Percentiles rank a stretch among this genome's conserved stretches.
These are phyloP conservation scores for Malania oleifera DNA, from an alignment of 164 flowering plant genomes.

Conservation along the genomic window DNA sequence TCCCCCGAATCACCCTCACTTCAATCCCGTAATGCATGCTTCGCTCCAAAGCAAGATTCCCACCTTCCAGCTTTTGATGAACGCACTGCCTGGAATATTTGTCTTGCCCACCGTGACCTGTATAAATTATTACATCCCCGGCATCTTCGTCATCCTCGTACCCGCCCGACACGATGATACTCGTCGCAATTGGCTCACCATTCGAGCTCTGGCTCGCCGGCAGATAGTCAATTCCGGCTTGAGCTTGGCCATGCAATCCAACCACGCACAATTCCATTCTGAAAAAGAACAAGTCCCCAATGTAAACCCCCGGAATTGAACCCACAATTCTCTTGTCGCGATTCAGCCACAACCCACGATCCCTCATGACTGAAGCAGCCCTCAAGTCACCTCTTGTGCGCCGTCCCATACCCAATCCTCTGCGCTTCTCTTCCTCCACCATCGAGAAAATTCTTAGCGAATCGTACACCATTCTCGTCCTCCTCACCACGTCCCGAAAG, in stretches of 20 bases:
- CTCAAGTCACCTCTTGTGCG: slow-evolving; percentile 46
- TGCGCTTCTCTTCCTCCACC: slow-evolving; percentile 34
- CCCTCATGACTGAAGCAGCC: slow-evolving; percentile 51
- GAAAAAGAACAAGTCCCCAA: slow-evolving; percentile 77
- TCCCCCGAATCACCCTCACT: slow-evolving; percentile 79
- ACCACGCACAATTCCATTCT: slow-evolving; percentile 76
- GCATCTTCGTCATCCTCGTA: slow-evolving; percentile 84
- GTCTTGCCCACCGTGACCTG: slow-evolving; percentile 85
- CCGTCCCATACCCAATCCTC: slow-evolving; percentile 3
- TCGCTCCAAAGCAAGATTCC: slow-evolving; percentile 79
- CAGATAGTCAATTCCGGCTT: slow-evolving; percentile 52
- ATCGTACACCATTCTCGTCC: slow-evolving; percentile 58
- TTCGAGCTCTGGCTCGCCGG: slow-evolving; percentile 30
- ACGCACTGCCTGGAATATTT: slow-evolving; percentile 34
- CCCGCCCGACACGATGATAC: slow-evolving; percentile 84
- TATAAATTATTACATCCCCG: slow-evolving; percentile 66
- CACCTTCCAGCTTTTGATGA: slow-evolving; percentile 78
- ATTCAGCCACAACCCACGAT: slow-evolving; percentile 59
- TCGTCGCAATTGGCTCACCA: slow-evolving; percentile 76
- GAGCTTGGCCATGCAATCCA: slow-evolving; percentile 67
- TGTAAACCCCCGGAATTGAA: slow-evolving; percentile 62
- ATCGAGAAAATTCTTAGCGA: slow-evolving; percentile 45
- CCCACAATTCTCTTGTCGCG: slow-evolving; percentile 80
- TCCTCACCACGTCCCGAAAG: slow-evolving; percentile 53
- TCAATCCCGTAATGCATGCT: slow-evolving; percentile 82